Percentiles rank a stretch among this genome's conserved stretches.
Evolutionary conservation across 1,284 basidiomycete species (phyloP).

Genomic region (Trichosporon sp.): DNA sequence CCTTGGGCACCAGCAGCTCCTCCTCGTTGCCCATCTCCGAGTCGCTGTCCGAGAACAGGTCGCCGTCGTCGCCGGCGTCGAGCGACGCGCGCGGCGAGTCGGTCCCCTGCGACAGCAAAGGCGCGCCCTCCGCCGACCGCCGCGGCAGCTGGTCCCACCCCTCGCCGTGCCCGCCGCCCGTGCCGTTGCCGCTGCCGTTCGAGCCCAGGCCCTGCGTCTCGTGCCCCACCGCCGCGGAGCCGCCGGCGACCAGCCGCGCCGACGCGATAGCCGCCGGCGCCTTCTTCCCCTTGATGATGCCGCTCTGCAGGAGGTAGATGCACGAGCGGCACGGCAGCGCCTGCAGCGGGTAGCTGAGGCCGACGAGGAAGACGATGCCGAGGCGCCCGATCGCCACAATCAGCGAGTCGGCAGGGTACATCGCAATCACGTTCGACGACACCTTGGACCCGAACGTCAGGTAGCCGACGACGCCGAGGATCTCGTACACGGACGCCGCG

Average conservation of each 20-base stretch:
- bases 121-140: not conserved
- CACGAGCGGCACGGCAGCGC: conserved; percentile 90
- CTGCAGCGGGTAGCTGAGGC: conserved; percentile 89
- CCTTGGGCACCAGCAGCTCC: conserved; percentile 43
- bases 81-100: conserved; percentile 18
- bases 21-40: conserved; percentile 30
- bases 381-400: conserved; percentile 90
- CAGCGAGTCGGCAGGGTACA: conserved; percentile 66
- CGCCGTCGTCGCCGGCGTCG: conserved; percentile 18
- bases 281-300: conserved; percentile 32
- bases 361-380: conserved; percentile 83
- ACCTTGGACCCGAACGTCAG: conserved; percentile 91
- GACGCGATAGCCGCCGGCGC: not conserved
- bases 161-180: not conserved
- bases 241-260: not conserved
- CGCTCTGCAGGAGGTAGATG: conserved; percentile 70
- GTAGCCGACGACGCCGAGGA: conserved; percentile 60
- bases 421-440: conserved; percentile 84
- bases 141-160: not conserved
- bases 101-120: conserved; percentile 16
- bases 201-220: not conserved
- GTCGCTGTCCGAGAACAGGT: conserved; percentile 8
- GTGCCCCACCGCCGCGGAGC: not conserved
- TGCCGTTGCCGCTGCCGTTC: not conserved
- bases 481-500: conserved; percentile 70